phyloP scores from a whole-genome alignment of 805 yeast genomes.

The Yarrowia yakushimensis region DNA sequence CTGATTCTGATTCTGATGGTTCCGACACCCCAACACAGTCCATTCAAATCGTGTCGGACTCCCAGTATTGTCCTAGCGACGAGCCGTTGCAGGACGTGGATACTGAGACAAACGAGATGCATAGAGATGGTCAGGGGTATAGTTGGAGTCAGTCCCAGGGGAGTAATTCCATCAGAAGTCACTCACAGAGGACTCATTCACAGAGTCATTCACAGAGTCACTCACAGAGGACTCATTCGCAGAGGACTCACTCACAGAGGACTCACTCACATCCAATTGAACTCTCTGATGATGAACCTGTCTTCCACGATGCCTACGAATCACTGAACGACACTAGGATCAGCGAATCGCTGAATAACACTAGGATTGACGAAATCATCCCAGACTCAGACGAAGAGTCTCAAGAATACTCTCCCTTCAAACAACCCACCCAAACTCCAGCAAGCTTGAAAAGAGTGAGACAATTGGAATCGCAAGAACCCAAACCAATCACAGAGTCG shows the following conservation, averaged over 20 bases:
- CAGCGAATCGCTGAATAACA: neutral
- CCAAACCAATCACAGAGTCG: slow-evolving; percentile 4
- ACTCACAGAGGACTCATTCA: neutral
- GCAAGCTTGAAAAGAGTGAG: neutral
- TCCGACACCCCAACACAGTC: too few relatives aligned
- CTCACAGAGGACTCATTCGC: neutral
- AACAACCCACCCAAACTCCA: neutral
- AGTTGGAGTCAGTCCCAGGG: neutral
- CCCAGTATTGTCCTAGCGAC: neutral
- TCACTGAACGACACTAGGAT: neutral
- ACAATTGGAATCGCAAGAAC: neutral
- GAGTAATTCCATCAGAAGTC: neutral
- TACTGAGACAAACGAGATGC: neutral
- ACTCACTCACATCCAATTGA: neutral
- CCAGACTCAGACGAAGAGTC: slow-evolving; percentile 1
- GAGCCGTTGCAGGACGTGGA: neutral
- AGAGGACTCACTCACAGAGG: neutral
- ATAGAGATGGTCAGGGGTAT: slow-evolving; percentile 4
- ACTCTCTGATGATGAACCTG: neutral
- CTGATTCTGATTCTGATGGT: neutral
- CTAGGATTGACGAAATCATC: neutral
- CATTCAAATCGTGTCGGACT: neutral
- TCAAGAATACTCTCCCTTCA: neutral
- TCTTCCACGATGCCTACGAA: neutral
- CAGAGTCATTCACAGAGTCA: too few relatives aligned